Evolutionary conservation across 2,329 filamentous ascomycete genomes (phyloP), one percentile per base, ranked within the genome.

Genomic region (Coniella vitis): DNA sequence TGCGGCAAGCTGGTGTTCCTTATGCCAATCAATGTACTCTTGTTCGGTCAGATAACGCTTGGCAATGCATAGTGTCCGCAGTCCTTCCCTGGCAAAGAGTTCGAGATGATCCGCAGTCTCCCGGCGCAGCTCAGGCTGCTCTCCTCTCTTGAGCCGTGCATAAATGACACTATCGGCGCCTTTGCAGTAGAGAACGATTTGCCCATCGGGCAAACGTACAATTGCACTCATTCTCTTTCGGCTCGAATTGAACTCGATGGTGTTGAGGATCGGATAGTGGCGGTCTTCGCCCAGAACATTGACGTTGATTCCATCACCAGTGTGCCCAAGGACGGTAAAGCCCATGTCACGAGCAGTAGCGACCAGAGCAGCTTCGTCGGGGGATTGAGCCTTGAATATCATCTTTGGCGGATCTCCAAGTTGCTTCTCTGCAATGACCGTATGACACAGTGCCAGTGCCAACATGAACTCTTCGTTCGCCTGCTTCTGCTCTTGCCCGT

Each of bases 141-240:
- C 84, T 42, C 90, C 90, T 55, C 79, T 81, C 67, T 83, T 87
- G 52, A 98, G 74, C 5, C 93, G 86, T 7, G 90, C 90, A 65
- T 97, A 98, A 56, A 98, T 97, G 60, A 97, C 86, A 60, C 89
- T 96, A 65, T 98, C 93, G 31, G 93, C 93, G 55, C 93, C 93
- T 70, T 98, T 98, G 74, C 93, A 98, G 68, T 94, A 95, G 1
- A 98, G 76, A 47, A 93, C 76, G 54, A 98, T 96, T 51, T 78
- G 84, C 36, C 87, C 86, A 64, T 97, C 82, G 0, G 93, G 91
- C 90, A 97, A 95, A 50, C 87, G 81, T 44, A 98, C 83, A 57
- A 98, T 96, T 2, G 90, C 88, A 67, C 90, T 97, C 93, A 98
- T 98, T 57, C 93, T 82, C 71, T 98, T 98, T 60, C 93, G 81